A percentile compares a stretch with the other conserved stretches of the same genome.
These are phyloP conservation scores for Pyrus communis DNA, from an alignment of 306 rosid genomes.

Conservation along the genomic window DNA sequence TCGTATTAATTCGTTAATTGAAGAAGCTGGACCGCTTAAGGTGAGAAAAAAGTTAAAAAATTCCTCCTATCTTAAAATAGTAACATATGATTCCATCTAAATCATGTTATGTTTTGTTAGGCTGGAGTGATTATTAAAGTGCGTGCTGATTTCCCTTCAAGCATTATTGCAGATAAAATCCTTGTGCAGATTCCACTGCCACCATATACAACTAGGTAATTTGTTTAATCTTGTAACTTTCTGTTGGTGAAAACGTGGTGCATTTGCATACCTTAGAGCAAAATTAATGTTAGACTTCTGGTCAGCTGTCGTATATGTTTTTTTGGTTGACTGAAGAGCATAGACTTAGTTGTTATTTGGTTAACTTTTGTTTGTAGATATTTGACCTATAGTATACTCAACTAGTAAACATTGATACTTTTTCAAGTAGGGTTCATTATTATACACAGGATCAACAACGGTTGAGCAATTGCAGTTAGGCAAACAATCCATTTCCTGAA, in stretches of 20 bases:
- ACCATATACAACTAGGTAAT: conserved; percentile 62
- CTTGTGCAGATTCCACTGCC: conserved; percentile 83
- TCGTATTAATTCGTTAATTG: conserved; percentile 69
- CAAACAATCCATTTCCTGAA: not conserved
- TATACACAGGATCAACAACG: not conserved
- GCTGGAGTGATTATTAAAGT: conserved; percentile 80
- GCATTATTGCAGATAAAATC: conserved; percentile 57
- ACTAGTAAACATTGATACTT: not conserved
- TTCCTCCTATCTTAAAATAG: conserved; percentile 1
- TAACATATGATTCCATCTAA: conserved; percentile 15
- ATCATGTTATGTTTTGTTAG: conserved; percentile 28
- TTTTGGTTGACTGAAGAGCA: not conserved
- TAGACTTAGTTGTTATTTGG: not conserved
- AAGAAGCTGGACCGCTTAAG: conserved; percentile 74
- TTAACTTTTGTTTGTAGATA: not conserved
- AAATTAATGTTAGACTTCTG: not conserved
- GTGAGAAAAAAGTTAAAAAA: conserved; percentile 26
- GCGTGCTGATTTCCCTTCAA: conserved; percentile 69
- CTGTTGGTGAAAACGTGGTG: not conserved
- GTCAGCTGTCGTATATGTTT: not conserved
- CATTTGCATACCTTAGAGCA: not conserved
- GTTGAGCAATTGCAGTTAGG: not conserved
- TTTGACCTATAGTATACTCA: not conserved
- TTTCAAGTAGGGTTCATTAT: not conserved
- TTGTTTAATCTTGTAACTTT: conserved; percentile 12